Evolutionary conservation across 2,329 filamentous ascomycete species (phyloP).

Genomic region (Furcasterigmium furcatum): DNA sequence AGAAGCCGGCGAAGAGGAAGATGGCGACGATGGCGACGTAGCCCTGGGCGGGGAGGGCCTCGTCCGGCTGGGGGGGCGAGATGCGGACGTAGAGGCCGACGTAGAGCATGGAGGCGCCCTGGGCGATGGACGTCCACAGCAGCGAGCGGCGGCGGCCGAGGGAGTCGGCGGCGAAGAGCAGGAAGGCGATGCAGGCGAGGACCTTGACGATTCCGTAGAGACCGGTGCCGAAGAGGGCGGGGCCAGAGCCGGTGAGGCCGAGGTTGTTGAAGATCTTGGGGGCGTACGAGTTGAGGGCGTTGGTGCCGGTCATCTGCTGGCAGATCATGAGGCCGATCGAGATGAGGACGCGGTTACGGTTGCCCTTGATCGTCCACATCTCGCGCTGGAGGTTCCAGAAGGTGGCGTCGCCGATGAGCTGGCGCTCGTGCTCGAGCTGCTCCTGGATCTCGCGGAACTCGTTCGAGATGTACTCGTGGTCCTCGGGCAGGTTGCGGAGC

Average conservation of each 20-base stretch:
- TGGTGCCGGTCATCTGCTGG: conserved; percentile 59
- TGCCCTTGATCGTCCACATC: conserved; percentile 54
- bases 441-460: conserved; percentile 53
- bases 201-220: conserved; percentile 64
- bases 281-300: conserved; percentile 33
- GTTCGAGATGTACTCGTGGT: conserved; percentile 51
- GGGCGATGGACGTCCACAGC: conserved; percentile 59
- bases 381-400: conserved; percentile 54
- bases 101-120: conserved; percentile 61
- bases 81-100: conserved; percentile 63
- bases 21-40: conserved; percentile 64
- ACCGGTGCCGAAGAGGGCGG: conserved; percentile 57
- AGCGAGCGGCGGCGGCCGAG: conserved; percentile 53
- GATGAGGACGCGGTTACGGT: conserved; percentile 56
- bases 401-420: conserved; percentile 39
- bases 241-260: conserved; percentile 39
- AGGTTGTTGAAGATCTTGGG: conserved; percentile 28
- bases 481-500: conserved; percentile 50
- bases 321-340: conserved; percentile 56
- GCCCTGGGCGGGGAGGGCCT: conserved; percentile 53
- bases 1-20: conserved; percentile 55
- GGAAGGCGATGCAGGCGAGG: conserved; percentile 52
- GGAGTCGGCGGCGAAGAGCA: conserved; percentile 58
- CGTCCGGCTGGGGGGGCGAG: conserved; percentile 44
- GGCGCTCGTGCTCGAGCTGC: conserved; percentile 54